These are phyloP conservation scores for Alloascoidea hylecoeti DNA, from an alignment of 805 yeast species.

Conservation along the genomic window DNA sequence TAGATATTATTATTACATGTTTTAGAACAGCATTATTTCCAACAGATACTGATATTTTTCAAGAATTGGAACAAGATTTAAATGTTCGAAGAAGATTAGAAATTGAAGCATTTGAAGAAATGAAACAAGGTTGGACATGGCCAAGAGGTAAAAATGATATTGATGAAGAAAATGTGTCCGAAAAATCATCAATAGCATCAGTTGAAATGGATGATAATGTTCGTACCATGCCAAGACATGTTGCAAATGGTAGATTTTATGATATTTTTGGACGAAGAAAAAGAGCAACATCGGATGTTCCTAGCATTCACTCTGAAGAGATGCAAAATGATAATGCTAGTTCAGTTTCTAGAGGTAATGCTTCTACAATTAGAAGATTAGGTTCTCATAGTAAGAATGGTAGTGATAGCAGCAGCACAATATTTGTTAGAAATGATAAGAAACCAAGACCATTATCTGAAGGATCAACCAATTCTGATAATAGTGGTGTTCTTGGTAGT, in stretches of 20 bases:
- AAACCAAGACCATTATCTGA: constrained; percentile 8
- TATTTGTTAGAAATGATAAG: constrained; percentile 7
- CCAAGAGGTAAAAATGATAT: constrained; percentile 26
- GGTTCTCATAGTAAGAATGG: too few relatives aligned
- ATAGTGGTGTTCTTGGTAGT: too few relatives aligned
- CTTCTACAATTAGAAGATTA: not conserved
- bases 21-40: constrained; percentile 43
- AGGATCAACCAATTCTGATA: constrained; percentile 1
- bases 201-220: constrained; percentile 6
- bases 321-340: not conserved
- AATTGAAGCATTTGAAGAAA: constrained; percentile 52
- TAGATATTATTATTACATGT: constrained; percentile 54
- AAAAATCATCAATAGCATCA: constrained; percentile 14
- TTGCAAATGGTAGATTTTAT: constrained; percentile 13
- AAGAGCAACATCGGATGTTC: not conserved
- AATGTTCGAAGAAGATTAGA: constrained; percentile 60
- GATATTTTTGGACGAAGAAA: constrained; percentile 11
- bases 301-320: not conserved
- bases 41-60: constrained; percentile 69
- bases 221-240: constrained; percentile 8
- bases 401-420: too few relatives aligned
- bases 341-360: not conserved
- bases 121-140: constrained; percentile 72
- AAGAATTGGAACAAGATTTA: constrained; percentile 57
- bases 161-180: constrained; percentile 10